Conservation (phyloP, 768 basidiomycete genomes). For the Russula sp. region DNA sequence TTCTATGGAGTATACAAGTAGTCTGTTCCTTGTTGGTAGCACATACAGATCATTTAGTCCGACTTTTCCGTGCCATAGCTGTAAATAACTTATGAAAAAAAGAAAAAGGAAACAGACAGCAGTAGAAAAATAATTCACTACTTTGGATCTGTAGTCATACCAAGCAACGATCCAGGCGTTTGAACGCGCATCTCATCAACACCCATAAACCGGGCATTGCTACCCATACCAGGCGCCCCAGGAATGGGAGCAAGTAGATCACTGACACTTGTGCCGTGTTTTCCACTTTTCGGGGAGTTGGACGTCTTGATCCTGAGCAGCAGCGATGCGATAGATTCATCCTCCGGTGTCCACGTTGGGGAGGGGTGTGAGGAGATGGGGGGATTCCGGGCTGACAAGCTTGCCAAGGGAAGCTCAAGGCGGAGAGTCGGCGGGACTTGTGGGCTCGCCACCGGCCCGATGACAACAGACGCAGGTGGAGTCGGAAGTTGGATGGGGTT, state of each 20-base stretch:
- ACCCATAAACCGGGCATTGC: not conserved
- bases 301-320: slow-evolving; percentile 20
- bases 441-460: slow-evolving; percentile 18
- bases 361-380: not conserved
- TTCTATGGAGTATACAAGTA: slow-evolving; percentile 3
- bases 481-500: slow-evolving; percentile 19
- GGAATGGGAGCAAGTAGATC: slow-evolving; percentile 5
- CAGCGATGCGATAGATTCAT: slow-evolving; percentile 20
- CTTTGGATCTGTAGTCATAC: slow-evolving; percentile 13
- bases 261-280: not conserved
- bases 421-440: slow-evolving; percentile 19
- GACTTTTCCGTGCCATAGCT: not conserved
- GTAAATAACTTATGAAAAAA: slow-evolving; percentile 11
- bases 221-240: not conserved
- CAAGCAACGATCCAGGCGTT: slow-evolving; percentile 21
- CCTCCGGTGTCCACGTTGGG: slow-evolving; percentile 21
- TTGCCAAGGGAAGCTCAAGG: slow-evolving; percentile 20
- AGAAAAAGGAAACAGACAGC: not conserved
- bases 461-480: slow-evolving; percentile 16
- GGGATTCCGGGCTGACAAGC: not conserved
- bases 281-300: slow-evolving; percentile 3
- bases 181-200: slow-evolving; percentile 19
- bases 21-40: not conserved
- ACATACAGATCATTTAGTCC: slow-evolving; percentile 9
- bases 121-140: not conserved